Evolutionary conservation across 2,329 filamentous ascomycete species (phyloP), one percentile per base, ranked within the genome.

Genomic region (Rutstroemia sp.): DNA sequence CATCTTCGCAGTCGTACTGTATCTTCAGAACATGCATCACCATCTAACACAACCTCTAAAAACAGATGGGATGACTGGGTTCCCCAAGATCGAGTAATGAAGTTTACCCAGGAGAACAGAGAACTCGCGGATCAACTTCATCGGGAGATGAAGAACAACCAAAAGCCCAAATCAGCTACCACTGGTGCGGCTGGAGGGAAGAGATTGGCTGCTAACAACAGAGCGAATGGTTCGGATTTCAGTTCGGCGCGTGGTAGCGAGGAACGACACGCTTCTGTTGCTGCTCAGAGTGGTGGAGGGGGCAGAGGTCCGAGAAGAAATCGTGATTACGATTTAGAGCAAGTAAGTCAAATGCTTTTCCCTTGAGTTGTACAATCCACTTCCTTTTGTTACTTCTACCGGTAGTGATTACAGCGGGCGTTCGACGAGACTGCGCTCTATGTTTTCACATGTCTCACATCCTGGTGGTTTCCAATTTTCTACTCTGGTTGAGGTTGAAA

Each of bases 31-130:
- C 4, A 7, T 23, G 12, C 14, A 46, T 19, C 10, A 42, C 16
- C 21, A 27, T 42, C 53, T 55, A 55, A 55, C 53, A 14, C 12
- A 36, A 19, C 25, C 14, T 8, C 34, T 25, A 9, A 38, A 50
- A 50, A 55, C 12, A 55, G 53, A 60, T 99, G 94, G 94, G 94
- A 99, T 75, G 94, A 99, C 75, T 97, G 92, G 92, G 94, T 97
- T 46, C 83, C 89, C 21, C 86, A 91, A 72, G 92, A 97, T 71
- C 89, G 94, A 63, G 86, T 99, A 59, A 87, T 92, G 69, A 96
- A 96, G 75, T 87, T 92, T 70, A 96, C 86, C 51, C 90, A 95
- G 56, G 94, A 97, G 74, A 96, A 97, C 74, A 89, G 89, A 69
- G 90, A 95, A 69, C 81, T 99, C 39, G 91, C 92, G 21, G 77